A percentile compares a stretch with the other conserved stretches of the same genome.
Conservation (phyloP, 2,329 filamentous ascomycete genomes). For the Botryotinia convoluta region DNA sequence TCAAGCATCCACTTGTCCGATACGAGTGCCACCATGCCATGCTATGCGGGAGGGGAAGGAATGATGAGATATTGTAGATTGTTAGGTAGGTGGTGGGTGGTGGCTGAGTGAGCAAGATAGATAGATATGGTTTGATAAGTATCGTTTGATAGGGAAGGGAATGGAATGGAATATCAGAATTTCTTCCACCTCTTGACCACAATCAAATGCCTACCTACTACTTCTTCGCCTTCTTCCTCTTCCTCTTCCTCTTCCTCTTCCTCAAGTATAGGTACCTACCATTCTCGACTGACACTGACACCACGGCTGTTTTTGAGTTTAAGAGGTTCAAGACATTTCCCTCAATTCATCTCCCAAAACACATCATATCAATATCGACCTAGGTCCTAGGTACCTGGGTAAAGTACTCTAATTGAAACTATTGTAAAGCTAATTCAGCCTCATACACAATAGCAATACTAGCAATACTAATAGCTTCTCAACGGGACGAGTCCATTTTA, state of each 20-base stretch:
- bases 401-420: neutral
- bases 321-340: neutral
- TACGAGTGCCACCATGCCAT: neutral
- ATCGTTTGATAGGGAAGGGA: too few relatives aligned
- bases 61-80: neutral
- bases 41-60: neutral
- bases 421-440: slow-evolving; percentile 7
- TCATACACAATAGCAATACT: neutral
- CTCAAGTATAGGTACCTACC: too few relatives aligned
- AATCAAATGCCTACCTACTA: too few relatives aligned
- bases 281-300: neutral
- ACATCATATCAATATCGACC: neutral
- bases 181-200: too few relatives aligned
- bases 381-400: neutral
- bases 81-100: neutral
- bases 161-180: too few relatives aligned
- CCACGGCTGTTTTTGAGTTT: neutral
- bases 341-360: neutral
- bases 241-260: neutral
- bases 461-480: neutral
- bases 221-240: too few relatives aligned
- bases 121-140: too few relatives aligned
- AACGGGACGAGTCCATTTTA: neutral
- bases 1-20: neutral
- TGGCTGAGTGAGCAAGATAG: neutral